A percentile compares a stretch with the other conserved stretches of the same genome.
Evolutionary conservation across 164 flowering plant genomes (phyloP).

Genomic region (Nymphaea colorata): DNA sequence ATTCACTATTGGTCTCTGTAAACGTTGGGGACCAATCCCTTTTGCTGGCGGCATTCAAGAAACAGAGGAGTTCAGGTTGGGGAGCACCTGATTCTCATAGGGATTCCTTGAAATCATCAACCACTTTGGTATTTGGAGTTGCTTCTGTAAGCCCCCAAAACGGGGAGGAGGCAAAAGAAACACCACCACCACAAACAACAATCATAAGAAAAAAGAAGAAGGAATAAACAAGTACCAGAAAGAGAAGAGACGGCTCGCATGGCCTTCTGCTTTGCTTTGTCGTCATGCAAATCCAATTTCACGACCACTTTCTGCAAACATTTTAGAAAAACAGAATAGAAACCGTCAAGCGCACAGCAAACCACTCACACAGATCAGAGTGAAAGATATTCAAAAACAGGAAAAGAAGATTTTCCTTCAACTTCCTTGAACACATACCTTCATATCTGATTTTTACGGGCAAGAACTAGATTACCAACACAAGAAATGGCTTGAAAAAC

Average conservation of each 20-base stretch:
- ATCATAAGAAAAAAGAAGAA: no score
- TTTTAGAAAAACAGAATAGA: not conserved
- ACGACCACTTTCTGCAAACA: slow-evolving; percentile 52
- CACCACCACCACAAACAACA: not conserved
- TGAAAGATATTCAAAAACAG: no score
- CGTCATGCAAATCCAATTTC: slow-evolving; percentile 65
- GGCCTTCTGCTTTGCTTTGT: slow-evolving; percentile 67
- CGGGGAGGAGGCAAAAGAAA: not conserved
- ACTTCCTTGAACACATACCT: not conserved
- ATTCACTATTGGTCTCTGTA: not conserved
- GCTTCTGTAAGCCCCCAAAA: not conserved
- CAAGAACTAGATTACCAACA: no score
- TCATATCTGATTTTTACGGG: no score
- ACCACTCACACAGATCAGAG: not conserved
- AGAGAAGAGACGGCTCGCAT: slow-evolving; percentile 58
- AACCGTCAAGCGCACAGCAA: not conserved
- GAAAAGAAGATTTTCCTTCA: not conserved
- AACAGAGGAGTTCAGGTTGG: not conserved
- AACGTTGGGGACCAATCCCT: not conserved
- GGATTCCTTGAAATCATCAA: not conserved
- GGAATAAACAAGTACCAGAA: slow-evolving; percentile 26
- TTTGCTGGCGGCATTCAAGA: not conserved
- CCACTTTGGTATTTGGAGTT: not conserved
- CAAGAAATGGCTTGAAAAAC: no score
- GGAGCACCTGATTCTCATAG: not conserved